Evolutionary conservation across 805 yeast genomes (phyloP).

Genomic region (Wickerhamiella nectarea): DNA sequence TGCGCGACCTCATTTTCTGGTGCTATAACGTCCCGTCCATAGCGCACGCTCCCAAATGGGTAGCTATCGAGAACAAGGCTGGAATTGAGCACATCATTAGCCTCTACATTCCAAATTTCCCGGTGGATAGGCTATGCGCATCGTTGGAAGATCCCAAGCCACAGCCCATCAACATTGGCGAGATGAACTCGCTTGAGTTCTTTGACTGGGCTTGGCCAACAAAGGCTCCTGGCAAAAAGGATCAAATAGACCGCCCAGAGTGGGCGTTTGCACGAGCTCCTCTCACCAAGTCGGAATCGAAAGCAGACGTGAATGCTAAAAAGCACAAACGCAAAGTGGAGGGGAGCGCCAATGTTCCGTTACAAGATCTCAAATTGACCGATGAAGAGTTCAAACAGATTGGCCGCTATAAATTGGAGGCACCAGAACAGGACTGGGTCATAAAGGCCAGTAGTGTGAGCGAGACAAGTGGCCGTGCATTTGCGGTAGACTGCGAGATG

Average conservation of each 20-base stretch:
- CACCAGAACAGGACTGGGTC: neutral
- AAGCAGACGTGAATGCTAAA: constrained; percentile 23
- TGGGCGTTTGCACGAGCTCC: constrained; percentile 45
- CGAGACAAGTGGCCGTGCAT: constrained; percentile 29
- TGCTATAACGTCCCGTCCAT: constrained; percentile 29
- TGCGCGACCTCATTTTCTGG: constrained; percentile 36
- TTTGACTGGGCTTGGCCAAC: constrained; percentile 39
- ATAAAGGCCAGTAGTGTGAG: neutral
- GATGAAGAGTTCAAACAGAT: neutral
- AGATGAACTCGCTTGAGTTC: constrained; percentile 27
- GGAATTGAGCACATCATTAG: constrained; percentile 42
- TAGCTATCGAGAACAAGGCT: constrained; percentile 35
- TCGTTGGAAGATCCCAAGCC: constrained; percentile 29
- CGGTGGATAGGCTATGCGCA: neutral
- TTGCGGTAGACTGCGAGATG: constrained; percentile 91
- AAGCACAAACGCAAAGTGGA: constrained; percentile 22
- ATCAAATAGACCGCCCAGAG: constrained; percentile 39
- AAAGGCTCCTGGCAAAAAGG: constrained; percentile 52
- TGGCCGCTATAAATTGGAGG: neutral
- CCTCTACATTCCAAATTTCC: constrained; percentile 53
- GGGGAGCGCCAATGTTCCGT: neutral
- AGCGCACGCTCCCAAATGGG: constrained; percentile 34
- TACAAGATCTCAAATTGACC: constrained; percentile 27
- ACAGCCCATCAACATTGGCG: constrained; percentile 14
- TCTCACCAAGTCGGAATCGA: constrained; percentile 38